Conservation (phyloP, 78 protist species). For the Creolimax fragrantissima region DNA sequence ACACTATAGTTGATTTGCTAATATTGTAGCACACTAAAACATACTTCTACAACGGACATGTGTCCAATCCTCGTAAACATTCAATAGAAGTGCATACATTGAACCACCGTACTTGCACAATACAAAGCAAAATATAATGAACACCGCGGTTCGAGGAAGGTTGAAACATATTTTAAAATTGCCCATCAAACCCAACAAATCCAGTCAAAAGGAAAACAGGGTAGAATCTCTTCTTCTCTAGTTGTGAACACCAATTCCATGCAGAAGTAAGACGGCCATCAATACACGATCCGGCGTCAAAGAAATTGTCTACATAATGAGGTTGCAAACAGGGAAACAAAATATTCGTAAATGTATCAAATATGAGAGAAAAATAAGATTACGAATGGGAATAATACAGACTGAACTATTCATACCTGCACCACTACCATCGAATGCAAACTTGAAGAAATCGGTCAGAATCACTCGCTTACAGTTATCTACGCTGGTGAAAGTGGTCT, state of each 20-base stretch:
- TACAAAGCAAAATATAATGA: too few species aligned
- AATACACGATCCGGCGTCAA: constrained; percentile 89
- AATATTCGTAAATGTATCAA: not conserved
- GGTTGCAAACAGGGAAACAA: not conserved
- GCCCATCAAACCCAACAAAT: constrained; percentile 81
- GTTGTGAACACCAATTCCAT: constrained; percentile 85
- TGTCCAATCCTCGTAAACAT: too few species aligned
- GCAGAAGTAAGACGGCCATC: constrained; percentile 89
- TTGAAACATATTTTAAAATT: constrained; percentile 28
- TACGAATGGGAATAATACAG: not conserved
- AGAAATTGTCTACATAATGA: constrained; percentile 74
- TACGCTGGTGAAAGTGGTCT: constrained; percentile 33
- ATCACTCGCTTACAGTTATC: constrained; percentile 29
- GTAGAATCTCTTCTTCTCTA: constrained; percentile 65
- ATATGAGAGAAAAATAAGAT: not conserved
- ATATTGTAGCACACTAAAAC: too few species aligned
- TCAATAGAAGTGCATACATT: too few species aligned
- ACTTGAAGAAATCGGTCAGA: constrained; percentile 82
- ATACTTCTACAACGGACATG: too few species aligned
- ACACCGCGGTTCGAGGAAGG: too few species aligned
- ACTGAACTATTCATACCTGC: not conserved
- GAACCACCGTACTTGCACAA: too few species aligned
- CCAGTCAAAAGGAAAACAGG: constrained; percentile 66
- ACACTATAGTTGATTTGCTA: too few species aligned
- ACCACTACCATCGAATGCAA: constrained; percentile 73